These are phyloP conservation scores for Irpex lacteus DNA, from an alignment of 1,284 basidiomycete genomes.

Conservation along the genomic window DNA sequence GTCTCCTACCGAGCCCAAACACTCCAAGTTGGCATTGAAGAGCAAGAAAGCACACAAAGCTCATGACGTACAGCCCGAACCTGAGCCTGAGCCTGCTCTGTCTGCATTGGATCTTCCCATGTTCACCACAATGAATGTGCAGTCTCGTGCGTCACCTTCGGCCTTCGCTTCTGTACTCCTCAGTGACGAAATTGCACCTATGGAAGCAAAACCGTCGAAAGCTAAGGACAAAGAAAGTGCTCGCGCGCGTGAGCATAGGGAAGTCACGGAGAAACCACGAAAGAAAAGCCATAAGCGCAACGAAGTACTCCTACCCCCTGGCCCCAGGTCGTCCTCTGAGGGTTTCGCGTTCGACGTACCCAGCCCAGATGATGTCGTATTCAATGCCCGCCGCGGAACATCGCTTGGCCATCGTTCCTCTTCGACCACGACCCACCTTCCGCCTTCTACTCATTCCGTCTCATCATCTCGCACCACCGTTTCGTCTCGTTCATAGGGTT, in stretches of 20 bases:
- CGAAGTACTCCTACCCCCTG: constrained; percentile 23
- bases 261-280: constrained; percentile 9
- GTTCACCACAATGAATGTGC: constrained; percentile 47
- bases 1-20: constrained; percentile 31
- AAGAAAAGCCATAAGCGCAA: constrained; percentile 15
- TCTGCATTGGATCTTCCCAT: constrained; percentile 45
- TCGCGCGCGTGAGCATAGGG: constrained; percentile 8
- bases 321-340: constrained; percentile 29
- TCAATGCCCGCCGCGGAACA: constrained; percentile 78
- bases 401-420: constrained; percentile 42
- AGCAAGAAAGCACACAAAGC: constrained; percentile 44
- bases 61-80: constrained; percentile 28
- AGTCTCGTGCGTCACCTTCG: constrained; percentile 68
- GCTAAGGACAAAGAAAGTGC: constrained; percentile 10
- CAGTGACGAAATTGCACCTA: constrained; percentile 36
- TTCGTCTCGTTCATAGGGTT: constrained; percentile 31
- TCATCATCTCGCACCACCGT: constrained; percentile 16
- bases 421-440: constrained; percentile 14
- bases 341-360: constrained; percentile 74
- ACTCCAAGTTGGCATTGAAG: constrained; percentile 70
- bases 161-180: constrained; percentile 73
- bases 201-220: constrained; percentile 1
- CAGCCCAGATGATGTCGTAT: constrained; percentile 86
- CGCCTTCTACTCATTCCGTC: constrained; percentile 17
- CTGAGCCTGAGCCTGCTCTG: constrained; percentile 20